Base-by-base conservation (phyloP, 805 yeast species). In the Candida boidinii region DNA sequence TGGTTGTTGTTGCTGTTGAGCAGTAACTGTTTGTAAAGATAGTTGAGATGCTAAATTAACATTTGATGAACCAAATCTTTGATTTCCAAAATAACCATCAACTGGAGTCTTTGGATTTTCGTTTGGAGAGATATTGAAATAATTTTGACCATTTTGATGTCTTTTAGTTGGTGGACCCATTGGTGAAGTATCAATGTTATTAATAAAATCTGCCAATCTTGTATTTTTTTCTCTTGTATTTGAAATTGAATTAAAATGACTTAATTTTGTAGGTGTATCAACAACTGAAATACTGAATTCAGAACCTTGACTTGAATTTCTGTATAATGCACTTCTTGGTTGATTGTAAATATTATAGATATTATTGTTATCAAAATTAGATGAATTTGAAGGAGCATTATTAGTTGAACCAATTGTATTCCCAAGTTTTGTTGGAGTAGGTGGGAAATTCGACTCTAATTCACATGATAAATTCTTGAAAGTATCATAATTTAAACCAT, bases 351-450 rank as follows among this genome's bases (percentile, higher is more conserved):
- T n/a, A n/a, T n/a, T n/a, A n/a, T n/a, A n/a, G n/a, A n/a, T n/a
- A n/a, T n/a, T n/a, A n/a, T n/a, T n/a, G n/a, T n/a, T n/a, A n/a
- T n/a, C n/a, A n/a, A n/a, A n/a, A n/a, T 9, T 19, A 19, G 21
- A 19, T 19, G 9, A 7, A 19, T 19, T 6, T 19, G 21, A 19
- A 19, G 8, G 21, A 7, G 21, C 6, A 17, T 17, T 5, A 5
- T 4, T 12, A 51, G 45, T 15, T 37, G 29, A 21, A 44, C 38
- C 20, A 8, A 5, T 28, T 2, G 39, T 41, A 28, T 35, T 40
- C 22, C 52, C 54, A 15, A 51, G 38, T 23, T 62, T 56, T 2
- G 71, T 66, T 24, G 72, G 73, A 0, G 70, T 66, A 5, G 68
- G 60, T 7, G 71, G 71, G 10, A 53, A 39, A 32, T 50, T 49